Evolutionary conservation across 1,284 basidiomycete genomes (phyloP).

Genomic region (Vanrija sp.): DNA sequence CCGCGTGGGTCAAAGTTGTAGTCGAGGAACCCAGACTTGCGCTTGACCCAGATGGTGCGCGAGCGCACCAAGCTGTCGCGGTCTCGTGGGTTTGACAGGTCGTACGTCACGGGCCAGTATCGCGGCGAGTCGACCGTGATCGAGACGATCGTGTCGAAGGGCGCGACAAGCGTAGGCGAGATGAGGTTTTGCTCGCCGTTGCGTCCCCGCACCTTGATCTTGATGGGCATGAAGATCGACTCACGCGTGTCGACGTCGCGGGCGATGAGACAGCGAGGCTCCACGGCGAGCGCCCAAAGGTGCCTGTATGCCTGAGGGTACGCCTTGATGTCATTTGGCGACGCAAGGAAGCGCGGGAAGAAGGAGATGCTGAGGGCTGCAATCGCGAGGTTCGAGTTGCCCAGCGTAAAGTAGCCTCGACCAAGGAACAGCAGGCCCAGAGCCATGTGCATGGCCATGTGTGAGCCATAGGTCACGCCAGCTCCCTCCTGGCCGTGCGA

Average conservation of each 20-base stretch:
- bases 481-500: conserved; percentile 83
- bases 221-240: conserved; percentile 84
- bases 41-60: conserved; percentile 85
- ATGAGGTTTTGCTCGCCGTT: conserved; percentile 59
- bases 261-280: conserved; percentile 86
- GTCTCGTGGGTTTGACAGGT: conserved; percentile 66
- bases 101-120: conserved; percentile 87
- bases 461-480: conserved; percentile 78
- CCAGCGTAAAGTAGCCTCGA: conserved; percentile 85
- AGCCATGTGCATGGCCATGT: conserved; percentile 87
- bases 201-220: conserved; percentile 69
- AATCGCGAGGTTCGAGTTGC: conserved; percentile 84
- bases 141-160: conserved; percentile 70
- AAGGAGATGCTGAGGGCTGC: conserved; percentile 85
- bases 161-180: conserved; percentile 85
- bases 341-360: conserved; percentile 78
- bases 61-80: conserved; percentile 64
- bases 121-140: conserved; percentile 85
- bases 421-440: conserved; percentile 92
- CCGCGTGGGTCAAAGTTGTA: conserved; percentile 91
- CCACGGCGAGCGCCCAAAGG: conserved; percentile 90
- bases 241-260: conserved; percentile 86
- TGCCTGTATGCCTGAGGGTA: conserved; percentile 92
- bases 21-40: conserved; percentile 83
- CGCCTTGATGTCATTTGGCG: conserved; percentile 79